Base-by-base conservation (phyloP, 139 green algal species). In the Pedinophyceae sp. region DNA sequence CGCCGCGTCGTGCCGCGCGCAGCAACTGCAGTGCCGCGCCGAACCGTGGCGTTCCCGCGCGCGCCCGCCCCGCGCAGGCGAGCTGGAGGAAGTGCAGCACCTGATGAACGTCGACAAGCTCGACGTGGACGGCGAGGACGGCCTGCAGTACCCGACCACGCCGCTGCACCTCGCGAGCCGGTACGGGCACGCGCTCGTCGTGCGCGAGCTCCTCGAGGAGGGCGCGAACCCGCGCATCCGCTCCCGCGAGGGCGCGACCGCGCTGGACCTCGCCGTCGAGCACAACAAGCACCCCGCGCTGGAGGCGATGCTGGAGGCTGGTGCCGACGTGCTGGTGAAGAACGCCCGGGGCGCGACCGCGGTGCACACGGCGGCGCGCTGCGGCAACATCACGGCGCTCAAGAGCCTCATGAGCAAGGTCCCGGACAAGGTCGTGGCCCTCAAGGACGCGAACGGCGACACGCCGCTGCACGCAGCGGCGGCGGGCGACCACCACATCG, bases 91-190 rank as follows among this genome's bases (percentile, higher is more conserved):
- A 48, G 30, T 46, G 20, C n/a, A 19, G 22, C 61, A 62, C 48
- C 54, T 68, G 46, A 23, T 68, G 24, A 25, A 62, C 27, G 39
- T 54, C 47, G 61, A 68, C 39, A 18, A 28, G 30, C 29, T 68
- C 15, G 46, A 61, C 45, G n/a, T 47, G n/a, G 46, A 68, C 54
- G 61, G 61, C 17, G 22, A 27, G 10, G 61, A 68, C 61, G 61
- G 27, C 18, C 22, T 45, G 18, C 13, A 17, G 10, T 68, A 19
- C 15, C 61, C 61, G 19, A 57, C 48, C 45, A 68, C 61, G 4
- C 61, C 61, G 34, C 48, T 68, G 45, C 61, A 68, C 48, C 61
- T 68, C 19, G 61, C 61, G 39, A 54, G 48, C 26, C 54, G 27
- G 19, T 62, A 54, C 46, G 61, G 61, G 18, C 61, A 68, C 34